Evolutionary conservation across 768 basidiomycete genomes (phyloP).

Genomic region (Cantharellus cinnabarinus): DNA sequence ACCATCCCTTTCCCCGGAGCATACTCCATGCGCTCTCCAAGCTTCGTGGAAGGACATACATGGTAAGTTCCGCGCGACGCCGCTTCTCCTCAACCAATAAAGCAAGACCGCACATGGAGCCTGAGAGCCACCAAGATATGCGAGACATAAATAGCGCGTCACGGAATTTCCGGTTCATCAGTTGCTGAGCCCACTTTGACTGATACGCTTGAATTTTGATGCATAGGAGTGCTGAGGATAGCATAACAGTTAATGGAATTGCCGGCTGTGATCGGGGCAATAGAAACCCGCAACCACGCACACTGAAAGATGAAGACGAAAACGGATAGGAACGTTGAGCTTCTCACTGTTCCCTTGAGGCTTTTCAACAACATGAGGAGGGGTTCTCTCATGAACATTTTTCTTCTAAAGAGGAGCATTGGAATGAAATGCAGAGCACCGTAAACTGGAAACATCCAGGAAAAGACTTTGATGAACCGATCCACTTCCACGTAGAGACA

Average conservation of each 20-base stretch:
- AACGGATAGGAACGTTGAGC: constrained; percentile 68
- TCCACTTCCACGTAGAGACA: constrained; percentile 39
- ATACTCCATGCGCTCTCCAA: constrained; percentile 82
- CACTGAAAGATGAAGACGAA: constrained; percentile 73
- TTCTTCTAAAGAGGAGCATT: constrained; percentile 58
- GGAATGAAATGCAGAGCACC: constrained; percentile 82
- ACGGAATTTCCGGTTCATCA: constrained; percentile 21
- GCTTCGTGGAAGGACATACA: constrained; percentile 78
- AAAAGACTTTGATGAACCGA: constrained; percentile 61
- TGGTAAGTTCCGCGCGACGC: constrained; percentile 72
- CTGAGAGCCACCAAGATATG: constrained; percentile 52
- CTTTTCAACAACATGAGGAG: constrained; percentile 42
- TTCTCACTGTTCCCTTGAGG: constrained; percentile 51
- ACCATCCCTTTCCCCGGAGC: constrained; percentile 52
- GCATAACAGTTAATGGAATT: neutral
- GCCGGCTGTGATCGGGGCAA: neutral
- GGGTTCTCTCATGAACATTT: constrained; percentile 44
- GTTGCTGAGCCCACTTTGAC: neutral
- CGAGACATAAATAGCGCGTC: constrained; percentile 43
- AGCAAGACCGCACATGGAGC: constrained; percentile 52
- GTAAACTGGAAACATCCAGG: constrained; percentile 60
- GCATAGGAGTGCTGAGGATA: constrained; percentile 35
- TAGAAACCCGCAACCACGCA: constrained; percentile 16
- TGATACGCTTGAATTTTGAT: constrained; percentile 38
- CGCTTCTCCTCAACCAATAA: constrained; percentile 75